These are phyloP conservation scores for Eimeria necatrix DNA, from an alignment of 169 alveolate species.

Conservation along the genomic window DNA sequence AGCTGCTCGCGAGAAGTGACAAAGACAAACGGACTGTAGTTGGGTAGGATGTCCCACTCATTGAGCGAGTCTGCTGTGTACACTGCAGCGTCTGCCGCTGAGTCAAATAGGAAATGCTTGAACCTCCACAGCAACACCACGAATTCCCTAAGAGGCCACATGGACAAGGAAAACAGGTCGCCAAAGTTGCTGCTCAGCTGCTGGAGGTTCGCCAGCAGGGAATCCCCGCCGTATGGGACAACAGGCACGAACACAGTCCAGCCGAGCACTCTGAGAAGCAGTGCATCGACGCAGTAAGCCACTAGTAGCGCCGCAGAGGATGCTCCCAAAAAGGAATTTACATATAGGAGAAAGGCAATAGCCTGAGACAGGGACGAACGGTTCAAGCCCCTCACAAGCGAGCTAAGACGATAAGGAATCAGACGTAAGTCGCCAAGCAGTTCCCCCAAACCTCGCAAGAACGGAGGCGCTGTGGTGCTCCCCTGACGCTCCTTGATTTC, in stretches of 20 bases:
- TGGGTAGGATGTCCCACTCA: neutral
- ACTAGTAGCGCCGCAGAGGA: slow-evolving; percentile 72
- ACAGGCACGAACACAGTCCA: slow-evolving; percentile 51
- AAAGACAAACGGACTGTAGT: slow-evolving; percentile 1
- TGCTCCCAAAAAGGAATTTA: slow-evolving; percentile 44
- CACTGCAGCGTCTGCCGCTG: neutral
- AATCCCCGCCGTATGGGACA: slow-evolving; percentile 31
- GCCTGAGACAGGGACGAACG: slow-evolving; percentile 30
- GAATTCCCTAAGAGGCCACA: slow-evolving; percentile 17
- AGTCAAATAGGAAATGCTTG: neutral
- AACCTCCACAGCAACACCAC: neutral
- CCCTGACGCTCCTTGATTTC: neutral
- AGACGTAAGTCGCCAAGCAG: neutral
- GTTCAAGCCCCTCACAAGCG: neutral
- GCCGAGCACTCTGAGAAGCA: slow-evolving; percentile 47
- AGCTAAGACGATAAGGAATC: neutral
- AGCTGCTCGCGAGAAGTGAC: slow-evolving; percentile 36
- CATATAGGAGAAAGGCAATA: slow-evolving; percentile 34
- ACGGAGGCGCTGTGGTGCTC: neutral
- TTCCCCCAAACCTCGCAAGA: neutral
- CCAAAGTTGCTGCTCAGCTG: slow-evolving; percentile 3
- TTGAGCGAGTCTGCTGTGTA: neutral
- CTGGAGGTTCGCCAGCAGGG: neutral
- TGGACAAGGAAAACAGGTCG: neutral
- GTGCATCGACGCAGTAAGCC: slow-evolving; percentile 63